These are phyloP conservation scores for Pichia heedii DNA, from an alignment of 805 yeast genomes.

Conservation along the genomic window DNA sequence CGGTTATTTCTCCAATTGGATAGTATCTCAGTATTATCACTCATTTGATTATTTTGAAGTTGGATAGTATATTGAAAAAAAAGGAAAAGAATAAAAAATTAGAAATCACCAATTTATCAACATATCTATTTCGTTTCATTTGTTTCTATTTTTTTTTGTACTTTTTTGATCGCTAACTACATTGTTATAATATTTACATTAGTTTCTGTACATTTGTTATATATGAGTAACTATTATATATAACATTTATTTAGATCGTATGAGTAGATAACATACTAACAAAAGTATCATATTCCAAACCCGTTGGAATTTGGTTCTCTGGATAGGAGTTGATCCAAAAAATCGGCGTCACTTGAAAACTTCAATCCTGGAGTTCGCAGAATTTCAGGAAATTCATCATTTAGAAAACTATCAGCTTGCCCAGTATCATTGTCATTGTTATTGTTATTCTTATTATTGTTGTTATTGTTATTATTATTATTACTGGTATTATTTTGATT, in stretches of 20 bases:
- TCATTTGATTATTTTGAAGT: not conserved
- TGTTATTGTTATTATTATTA: not conserved
- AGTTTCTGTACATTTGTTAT: no score
- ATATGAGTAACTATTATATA: no score
- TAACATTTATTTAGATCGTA: no score
- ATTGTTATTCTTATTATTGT: not conserved
- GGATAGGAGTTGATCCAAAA: slow-evolving; percentile 12
- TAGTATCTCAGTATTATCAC: slow-evolving; percentile 13
- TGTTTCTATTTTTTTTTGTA: no score
- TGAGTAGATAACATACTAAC: no score
- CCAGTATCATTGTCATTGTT: not conserved
- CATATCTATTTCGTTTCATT: no score
- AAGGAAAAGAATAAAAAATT: no score
- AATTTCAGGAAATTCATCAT: not conserved
- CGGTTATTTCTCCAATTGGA: slow-evolving; percentile 22
- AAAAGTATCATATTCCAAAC: slow-evolving; percentile 12
- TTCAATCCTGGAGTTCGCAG: slow-evolving; percentile 3
- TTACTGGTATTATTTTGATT: not conserved
- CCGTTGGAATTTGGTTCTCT: not conserved
- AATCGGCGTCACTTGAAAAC: slow-evolving; percentile 7
- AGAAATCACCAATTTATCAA: no score
- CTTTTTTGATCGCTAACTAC: no score
- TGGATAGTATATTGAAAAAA: no score
- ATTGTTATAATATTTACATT: no score
- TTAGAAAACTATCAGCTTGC: not conserved